phyloP scores from a whole-genome alignment of 176 grass and related monocot genomes.

The Aegilops tauschii region DNA sequence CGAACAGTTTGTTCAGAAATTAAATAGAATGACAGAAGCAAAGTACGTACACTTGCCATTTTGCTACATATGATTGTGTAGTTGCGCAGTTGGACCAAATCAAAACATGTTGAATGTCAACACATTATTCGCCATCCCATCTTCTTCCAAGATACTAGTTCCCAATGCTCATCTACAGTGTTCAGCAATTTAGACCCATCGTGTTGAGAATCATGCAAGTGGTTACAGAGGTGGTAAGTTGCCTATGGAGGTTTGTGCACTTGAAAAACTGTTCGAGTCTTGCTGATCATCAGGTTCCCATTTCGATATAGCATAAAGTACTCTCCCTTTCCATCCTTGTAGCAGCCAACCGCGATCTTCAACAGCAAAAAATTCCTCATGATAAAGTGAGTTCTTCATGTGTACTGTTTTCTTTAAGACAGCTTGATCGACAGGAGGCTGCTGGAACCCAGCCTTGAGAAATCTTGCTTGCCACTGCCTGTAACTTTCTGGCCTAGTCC shows the following conservation, averaged over 20 bases:
- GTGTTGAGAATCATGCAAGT: constrained; percentile 2
- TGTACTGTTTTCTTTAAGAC: constrained; percentile 33
- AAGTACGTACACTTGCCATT: background rate
- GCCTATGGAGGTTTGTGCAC: background rate
- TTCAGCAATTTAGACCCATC: background rate
- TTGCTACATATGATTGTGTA: background rate
- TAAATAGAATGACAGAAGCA: background rate
- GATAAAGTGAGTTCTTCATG: constrained; percentile 6
- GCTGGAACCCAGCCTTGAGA: constrained; percentile 42
- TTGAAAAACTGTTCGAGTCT: background rate
- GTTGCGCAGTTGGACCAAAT: background rate
- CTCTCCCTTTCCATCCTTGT: constrained; percentile 51
- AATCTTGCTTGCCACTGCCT: constrained; percentile 45
- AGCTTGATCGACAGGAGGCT: constrained; percentile 29
- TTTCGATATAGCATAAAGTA: constrained; percentile 35
- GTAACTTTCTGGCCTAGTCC: constrained; percentile 48
- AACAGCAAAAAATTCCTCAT: constrained; percentile 44
- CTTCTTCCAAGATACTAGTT: background rate
- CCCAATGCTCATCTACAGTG: background rate
- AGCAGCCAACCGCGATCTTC: constrained; percentile 46
- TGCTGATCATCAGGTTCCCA: constrained; percentile 35
- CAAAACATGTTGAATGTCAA: background rate
- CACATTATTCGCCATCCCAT: background rate
- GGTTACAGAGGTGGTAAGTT: background rate
- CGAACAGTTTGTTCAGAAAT: background rate